These are phyloP conservation scores for Phylloporus sp. DNA, from an alignment of 768 basidiomycete species.

Conservation along the genomic window DNA sequence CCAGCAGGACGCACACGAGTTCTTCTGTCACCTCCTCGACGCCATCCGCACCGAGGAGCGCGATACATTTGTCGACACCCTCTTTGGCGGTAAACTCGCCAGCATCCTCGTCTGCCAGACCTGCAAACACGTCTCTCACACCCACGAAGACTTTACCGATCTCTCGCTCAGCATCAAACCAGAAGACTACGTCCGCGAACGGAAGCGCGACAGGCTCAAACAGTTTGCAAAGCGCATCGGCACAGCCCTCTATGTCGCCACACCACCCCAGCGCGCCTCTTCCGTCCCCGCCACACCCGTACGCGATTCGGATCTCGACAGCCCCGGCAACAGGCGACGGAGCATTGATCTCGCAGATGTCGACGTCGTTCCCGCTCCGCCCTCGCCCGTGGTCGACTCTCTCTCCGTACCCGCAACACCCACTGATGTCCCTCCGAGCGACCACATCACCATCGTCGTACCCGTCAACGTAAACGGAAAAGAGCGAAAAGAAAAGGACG, in stretches of 20 bases:
- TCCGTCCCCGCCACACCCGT: conserved; percentile 49
- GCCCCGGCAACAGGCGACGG: conserved; percentile 27
- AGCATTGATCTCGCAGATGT: conserved; percentile 33
- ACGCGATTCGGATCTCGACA: conserved; percentile 31
- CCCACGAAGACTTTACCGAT: conserved; percentile 83
- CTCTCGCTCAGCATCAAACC: conserved; percentile 85
- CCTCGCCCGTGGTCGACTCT: conserved; percentile 4
- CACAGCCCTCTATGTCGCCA: conserved; percentile 20
- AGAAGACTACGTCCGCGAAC: conserved; percentile 66
- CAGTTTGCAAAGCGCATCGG: conserved; percentile 62
- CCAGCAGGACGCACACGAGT: conserved; percentile 96
- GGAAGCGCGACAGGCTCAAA: conserved; percentile 75
- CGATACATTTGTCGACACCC: conserved; percentile 86
- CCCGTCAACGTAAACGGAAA: conserved; percentile 32
- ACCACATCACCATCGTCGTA: conserved; percentile 35
- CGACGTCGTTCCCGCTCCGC: conserved; percentile 23
- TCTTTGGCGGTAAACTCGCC: conserved; percentile 85
- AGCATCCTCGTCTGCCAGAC: conserved; percentile 91
- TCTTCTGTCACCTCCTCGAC: conserved; percentile 83
- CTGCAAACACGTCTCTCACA: conserved; percentile 88
- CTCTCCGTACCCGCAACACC: conserved; percentile 16
- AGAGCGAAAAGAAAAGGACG: conserved; percentile 37
- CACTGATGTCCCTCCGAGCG: conserved; percentile 13
- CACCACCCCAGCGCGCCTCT: conserved; percentile 45
- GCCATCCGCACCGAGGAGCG: conserved; percentile 93